phyloP scores from a whole-genome alignment of 176 grass and related monocot genomes.

The Alloteropsis semialata region DNA sequence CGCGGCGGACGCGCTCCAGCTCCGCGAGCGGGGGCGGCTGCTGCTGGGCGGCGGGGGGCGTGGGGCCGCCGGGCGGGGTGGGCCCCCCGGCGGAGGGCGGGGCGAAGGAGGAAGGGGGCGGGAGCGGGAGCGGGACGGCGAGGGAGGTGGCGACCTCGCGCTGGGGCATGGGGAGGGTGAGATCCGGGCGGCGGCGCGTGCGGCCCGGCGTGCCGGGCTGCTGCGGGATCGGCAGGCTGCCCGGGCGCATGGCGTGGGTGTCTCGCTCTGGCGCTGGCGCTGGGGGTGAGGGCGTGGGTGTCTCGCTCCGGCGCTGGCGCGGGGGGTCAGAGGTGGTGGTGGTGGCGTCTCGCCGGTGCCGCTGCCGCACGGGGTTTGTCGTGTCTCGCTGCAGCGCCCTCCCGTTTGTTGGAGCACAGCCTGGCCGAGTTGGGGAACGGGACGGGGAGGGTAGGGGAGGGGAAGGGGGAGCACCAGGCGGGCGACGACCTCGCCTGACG shows the following conservation, averaged over 20 bases:
- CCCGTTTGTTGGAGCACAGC: constrained; percentile 14
- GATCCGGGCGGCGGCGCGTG: constrained; percentile 50
- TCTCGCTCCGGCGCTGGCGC: too few relatives aligned
- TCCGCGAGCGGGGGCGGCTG: constrained; percentile 47
- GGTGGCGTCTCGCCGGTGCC: neutral
- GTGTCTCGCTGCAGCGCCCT: neutral
- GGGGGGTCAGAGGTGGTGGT: neutral
- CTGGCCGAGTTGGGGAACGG: neutral
- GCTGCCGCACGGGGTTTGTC: constrained; percentile 17
- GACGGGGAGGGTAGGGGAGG: neutral
- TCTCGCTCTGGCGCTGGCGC: too few relatives aligned
- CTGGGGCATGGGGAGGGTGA: constrained; percentile 56
- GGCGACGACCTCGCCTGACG: neutral
- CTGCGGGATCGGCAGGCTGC: constrained; percentile 14
- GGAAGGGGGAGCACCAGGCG: neutral
- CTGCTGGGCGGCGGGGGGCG: neutral
- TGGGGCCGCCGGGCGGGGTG: too few relatives aligned
- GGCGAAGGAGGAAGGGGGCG: constrained; percentile 5
- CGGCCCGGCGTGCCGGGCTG: constrained; percentile 35
- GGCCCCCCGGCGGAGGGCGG: neutral
- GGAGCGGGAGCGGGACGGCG: constrained; percentile 55
- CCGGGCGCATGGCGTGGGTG: constrained; percentile 21
- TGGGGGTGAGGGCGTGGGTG: too few relatives aligned
- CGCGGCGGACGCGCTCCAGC: constrained; percentile 68
- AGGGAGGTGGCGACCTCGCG: constrained; percentile 50